A percentile compares a stretch with the other conserved stretches of the same genome.
phyloP scores from a whole-genome alignment of 495 filamentous ascomycete genomes.

The Terfezia claveryi region DNA sequence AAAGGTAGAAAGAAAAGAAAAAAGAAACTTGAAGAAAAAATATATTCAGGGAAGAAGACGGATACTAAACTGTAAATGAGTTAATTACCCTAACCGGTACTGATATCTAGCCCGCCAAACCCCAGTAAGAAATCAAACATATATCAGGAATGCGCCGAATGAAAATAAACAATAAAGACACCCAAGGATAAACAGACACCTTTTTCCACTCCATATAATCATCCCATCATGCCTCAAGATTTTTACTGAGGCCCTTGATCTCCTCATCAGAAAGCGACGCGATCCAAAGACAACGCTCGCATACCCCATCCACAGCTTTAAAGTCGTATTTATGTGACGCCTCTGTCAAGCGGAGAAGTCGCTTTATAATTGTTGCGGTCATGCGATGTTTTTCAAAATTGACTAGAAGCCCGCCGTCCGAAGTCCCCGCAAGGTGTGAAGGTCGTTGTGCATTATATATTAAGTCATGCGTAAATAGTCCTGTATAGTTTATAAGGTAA shows the following conservation, averaged over 20 bases:
- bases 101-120: background rate
- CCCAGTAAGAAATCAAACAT: background rate
- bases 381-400: slow-evolving; percentile 92
- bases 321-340: slow-evolving; percentile 79
- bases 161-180: background rate
- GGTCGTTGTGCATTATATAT: slow-evolving; percentile 89
- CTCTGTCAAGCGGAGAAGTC: slow-evolving; percentile 67
- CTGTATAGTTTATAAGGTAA: slow-evolving; percentile 15
- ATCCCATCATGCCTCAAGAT: slow-evolving; percentile 24
- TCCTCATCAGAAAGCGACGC: slow-evolving; percentile 67
- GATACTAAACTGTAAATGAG: background rate
- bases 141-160: background rate
- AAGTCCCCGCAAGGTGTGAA: slow-evolving; percentile 37
- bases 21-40: background rate
- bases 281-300: slow-evolving; percentile 90
- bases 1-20: background rate
- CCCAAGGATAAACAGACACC: background rate
- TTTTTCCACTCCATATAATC: background rate
- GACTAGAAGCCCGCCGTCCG: slow-evolving; percentile 50
- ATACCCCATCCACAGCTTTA: slow-evolving; percentile 61
- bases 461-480: slow-evolving; percentile 85
- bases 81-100: background rate
- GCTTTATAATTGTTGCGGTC: slow-evolving; percentile 82
- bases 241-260: slow-evolving; percentile 39
- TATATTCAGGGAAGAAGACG: background rate